These are phyloP conservation scores for Arachis hypogaea DNA, from an alignment of 306 rosid species.

Conservation along the genomic window DNA sequence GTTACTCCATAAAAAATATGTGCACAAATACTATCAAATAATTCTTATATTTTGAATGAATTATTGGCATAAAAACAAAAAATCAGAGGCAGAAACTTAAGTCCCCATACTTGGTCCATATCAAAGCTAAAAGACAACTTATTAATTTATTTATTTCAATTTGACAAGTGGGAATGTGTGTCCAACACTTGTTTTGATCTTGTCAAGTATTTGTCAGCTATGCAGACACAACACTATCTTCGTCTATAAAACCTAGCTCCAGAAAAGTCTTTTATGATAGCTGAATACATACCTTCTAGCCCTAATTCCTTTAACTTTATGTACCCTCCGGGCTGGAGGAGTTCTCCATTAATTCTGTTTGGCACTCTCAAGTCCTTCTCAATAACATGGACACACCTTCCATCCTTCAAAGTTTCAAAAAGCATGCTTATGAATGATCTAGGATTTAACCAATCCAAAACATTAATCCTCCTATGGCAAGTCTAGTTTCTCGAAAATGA, in stretches of 20 bases:
- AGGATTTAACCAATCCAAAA: constrained; percentile 7
- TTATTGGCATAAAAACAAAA: too few relatives aligned
- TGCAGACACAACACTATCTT: neutral
- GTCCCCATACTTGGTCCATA: neutral
- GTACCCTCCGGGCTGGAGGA: constrained; percentile 76
- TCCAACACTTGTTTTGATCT: neutral
- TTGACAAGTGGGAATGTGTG: neutral
- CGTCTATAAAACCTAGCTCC: neutral
- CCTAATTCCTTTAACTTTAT: constrained; percentile 65
- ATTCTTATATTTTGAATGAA: too few relatives aligned
- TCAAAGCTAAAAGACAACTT: too few relatives aligned
- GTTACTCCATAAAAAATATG: neutral
- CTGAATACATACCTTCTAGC: constrained; percentile 53
- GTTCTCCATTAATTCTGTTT: constrained; percentile 69
- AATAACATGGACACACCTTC: constrained; percentile 57
- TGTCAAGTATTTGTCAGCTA: neutral
- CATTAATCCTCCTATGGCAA: neutral
- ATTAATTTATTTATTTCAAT: neutral
- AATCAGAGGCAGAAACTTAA: neutral
- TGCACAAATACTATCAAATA: neutral
- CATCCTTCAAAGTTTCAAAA: constrained; percentile 52
- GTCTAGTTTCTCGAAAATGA: neutral
- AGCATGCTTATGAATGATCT: constrained; percentile 3
- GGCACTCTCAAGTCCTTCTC: constrained; percentile 69
- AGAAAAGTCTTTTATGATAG: constrained; percentile 16